phyloP scores from a whole-genome alignment of 352 stramenopile species.

The Phytophthora pisi region DNA sequence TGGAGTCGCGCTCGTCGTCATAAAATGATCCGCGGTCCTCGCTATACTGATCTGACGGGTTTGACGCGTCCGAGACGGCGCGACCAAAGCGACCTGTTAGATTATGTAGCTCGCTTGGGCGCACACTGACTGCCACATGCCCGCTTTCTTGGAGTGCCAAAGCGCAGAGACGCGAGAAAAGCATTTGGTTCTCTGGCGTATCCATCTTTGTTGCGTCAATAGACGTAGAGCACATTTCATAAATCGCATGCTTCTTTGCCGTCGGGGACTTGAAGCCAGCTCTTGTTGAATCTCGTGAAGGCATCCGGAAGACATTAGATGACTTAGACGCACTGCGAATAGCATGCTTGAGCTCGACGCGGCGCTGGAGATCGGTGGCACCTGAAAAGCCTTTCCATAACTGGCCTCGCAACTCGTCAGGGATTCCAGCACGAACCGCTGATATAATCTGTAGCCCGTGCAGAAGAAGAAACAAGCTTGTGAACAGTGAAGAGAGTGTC shows the following conservation, averaged over 20 bases:
- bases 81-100: neutral
- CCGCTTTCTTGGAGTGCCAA: constrained; percentile 55
- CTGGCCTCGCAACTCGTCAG: constrained; percentile 73
- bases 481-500: neutral
- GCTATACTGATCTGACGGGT: constrained; percentile 47
- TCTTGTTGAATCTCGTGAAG: constrained; percentile 25
- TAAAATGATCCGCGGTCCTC: constrained; percentile 49
- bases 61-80: constrained; percentile 31
- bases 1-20: constrained; percentile 9
- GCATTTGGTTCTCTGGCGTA: constrained; percentile 69
- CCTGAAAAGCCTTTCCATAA: constrained; percentile 82
- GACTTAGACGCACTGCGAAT: constrained; percentile 63
- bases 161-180: constrained; percentile 61
- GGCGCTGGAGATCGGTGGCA: constrained; percentile 60
- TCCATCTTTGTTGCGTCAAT: constrained; percentile 48
- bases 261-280: constrained; percentile 16
- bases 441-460: constrained; percentile 60
- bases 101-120: neutral
- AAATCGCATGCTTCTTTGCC: constrained; percentile 44
- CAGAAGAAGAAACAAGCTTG: neutral
- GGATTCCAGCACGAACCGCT: constrained; percentile 74
- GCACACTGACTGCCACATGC: constrained; percentile 33
- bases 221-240: constrained; percentile 51
- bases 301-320: constrained; percentile 34
- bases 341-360: constrained; percentile 60